A percentile compares a stretch with the other conserved stretches of the same genome.
phyloP scores from a whole-genome alignment of 176 grass and related monocot genomes.

The Pontederia crassipes region DNA sequence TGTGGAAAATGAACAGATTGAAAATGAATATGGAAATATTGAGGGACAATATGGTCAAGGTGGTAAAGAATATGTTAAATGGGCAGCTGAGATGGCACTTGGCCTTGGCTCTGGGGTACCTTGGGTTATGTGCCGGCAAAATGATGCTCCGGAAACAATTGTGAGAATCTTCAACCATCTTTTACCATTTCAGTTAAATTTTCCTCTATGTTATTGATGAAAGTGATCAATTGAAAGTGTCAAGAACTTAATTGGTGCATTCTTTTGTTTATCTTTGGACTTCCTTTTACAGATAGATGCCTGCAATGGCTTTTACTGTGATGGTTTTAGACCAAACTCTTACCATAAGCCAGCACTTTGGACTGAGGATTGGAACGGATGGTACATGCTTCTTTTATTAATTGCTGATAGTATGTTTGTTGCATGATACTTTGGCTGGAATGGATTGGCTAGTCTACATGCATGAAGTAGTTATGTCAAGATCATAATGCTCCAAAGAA shows the following conservation, averaged over 20 bases:
- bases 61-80: conserved; percentile 83
- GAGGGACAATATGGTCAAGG: conserved; percentile 57
- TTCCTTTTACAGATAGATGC: conserved; percentile 50
- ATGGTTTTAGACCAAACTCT: conserved; percentile 82
- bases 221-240: not conserved
- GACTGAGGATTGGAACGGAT: conserved; percentile 98
- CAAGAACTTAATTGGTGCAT: conserved; percentile 2
- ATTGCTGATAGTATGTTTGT: not conserved
- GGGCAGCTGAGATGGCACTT: conserved; percentile 84
- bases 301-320: conserved; percentile 96
- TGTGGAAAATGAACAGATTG: conserved; percentile 52
- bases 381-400: conserved; percentile 35
- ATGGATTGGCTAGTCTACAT: too few relatives aligned
- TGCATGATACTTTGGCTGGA: not conserved
- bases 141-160: conserved; percentile 84
- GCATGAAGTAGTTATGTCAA: too few relatives aligned
- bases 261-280: conserved; percentile 13
- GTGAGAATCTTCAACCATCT: conserved; percentile 24
- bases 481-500: too few relatives aligned
- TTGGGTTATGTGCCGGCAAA: conserved; percentile 91
- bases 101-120: conserved; percentile 68
- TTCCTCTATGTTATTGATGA: conserved; percentile 8
- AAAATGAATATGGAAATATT: conserved; percentile 99
- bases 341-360: conserved; percentile 65
- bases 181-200: conserved; percentile 4